Conservation (phyloP, 208 protist genomes). For the Endotrypanum monterogeii region DNA sequence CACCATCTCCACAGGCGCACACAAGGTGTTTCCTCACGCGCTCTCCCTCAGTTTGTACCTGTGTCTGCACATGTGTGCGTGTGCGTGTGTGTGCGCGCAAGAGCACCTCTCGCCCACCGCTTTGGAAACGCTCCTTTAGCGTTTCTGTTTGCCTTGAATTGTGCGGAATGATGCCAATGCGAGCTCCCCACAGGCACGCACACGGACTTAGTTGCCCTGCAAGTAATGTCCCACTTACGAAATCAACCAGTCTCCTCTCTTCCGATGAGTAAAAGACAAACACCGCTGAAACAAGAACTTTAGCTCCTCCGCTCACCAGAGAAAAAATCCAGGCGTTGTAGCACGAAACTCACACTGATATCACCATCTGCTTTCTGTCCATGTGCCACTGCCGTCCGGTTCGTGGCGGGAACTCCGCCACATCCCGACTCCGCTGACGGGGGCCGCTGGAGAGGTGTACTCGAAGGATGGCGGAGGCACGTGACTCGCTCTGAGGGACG, state of each 20-base stretch:
- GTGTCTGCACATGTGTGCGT: not conserved
- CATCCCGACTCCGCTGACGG: not conserved
- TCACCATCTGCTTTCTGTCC: not conserved
- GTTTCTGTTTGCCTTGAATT: too few relatives aligned
- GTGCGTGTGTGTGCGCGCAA: not conserved
- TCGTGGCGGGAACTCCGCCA: not conserved
- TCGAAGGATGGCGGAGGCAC: not conserved
- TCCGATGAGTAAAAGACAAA: not conserved
- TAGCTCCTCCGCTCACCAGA: not conserved
- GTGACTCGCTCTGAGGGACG: conserved; percentile 1
- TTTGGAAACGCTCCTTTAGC: too few relatives aligned
- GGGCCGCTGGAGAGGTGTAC: not conserved
- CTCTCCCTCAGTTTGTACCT: not conserved
- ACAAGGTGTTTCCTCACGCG: not conserved
- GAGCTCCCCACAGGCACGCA: not conserved
- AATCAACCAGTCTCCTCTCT: not conserved
- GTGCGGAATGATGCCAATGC: too few relatives aligned
- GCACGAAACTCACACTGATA: not conserved
- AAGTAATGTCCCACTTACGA: too few relatives aligned
- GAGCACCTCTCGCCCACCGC: too few relatives aligned
- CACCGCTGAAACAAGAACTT: not conserved
- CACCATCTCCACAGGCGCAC: not conserved
- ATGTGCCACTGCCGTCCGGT: not conserved
- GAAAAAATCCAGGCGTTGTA: too few relatives aligned
- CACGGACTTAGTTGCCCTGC: not conserved